phyloP scores from a whole-genome alignment of 257 asterid genomes.

The Scutellaria baicalensis region DNA sequence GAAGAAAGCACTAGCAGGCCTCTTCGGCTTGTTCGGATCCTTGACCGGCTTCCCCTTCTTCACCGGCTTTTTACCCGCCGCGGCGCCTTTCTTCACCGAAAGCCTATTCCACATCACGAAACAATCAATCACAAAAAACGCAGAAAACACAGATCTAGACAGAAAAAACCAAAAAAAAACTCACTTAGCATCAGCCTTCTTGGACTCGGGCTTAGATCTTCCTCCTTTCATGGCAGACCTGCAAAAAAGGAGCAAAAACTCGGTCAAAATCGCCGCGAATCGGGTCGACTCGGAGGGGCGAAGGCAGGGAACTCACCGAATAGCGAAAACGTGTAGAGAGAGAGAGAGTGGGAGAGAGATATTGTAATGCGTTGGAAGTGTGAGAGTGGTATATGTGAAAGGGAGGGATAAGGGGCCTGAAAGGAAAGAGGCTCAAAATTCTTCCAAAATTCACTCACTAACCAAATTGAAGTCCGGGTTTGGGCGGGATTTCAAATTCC shows the following conservation, averaged over 20 bases:
- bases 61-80: conserved; percentile 35
- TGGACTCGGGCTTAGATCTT: conserved; percentile 52
- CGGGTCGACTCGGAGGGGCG: conserved; percentile 32
- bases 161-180: conserved; percentile 11
- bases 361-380: conserved; percentile 29
- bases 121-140: background rate
- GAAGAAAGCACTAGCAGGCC: conserved; percentile 94
- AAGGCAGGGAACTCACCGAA: conserved; percentile 20
- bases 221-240: conserved; percentile 60
- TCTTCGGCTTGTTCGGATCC: conserved; percentile 94
- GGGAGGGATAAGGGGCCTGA: conserved; percentile 40
- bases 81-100: conserved; percentile 59
- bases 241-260: conserved; percentile 12
- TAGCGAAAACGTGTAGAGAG: conserved; percentile 8
- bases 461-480: conserved; percentile 87
- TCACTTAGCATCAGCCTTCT: conserved; percentile 60
- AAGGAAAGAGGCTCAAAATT: conserved; percentile 38
- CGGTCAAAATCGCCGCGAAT: conserved; percentile 29
- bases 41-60: conserved; percentile 63
- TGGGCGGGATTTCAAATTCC: conserved; percentile 89
- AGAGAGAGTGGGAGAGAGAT: conserved; percentile 23
- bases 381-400: conserved; percentile 37
- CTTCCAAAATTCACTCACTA: conserved; percentile 28
- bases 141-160: conserved; percentile 25
- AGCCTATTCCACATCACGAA: conserved; percentile 15